These are phyloP conservation scores for Castanea mollissima DNA, from an alignment of 306 rosid species.

Conservation along the genomic window DNA sequence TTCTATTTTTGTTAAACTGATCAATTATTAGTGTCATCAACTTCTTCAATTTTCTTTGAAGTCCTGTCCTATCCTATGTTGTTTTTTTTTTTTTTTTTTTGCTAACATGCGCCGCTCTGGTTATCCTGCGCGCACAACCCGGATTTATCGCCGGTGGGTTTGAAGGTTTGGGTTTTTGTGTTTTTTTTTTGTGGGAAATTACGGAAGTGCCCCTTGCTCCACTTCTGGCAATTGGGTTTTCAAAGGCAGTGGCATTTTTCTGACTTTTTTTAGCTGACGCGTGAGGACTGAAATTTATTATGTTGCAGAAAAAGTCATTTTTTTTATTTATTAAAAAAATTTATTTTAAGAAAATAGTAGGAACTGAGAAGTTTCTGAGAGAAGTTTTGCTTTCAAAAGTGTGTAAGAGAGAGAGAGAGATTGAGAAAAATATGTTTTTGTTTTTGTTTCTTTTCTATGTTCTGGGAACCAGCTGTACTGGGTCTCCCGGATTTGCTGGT, in stretches of 20 bases:
- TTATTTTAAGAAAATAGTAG: neutral
- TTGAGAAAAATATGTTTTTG: neutral
- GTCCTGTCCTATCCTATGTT: no score
- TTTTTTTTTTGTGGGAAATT: neutral
- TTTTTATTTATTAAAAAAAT: neutral
- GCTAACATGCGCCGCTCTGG: conserved; percentile 29
- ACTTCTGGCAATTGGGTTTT: neutral
- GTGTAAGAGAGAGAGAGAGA: neutral
- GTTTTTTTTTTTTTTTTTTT: neutral
- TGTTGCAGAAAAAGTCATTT: neutral
- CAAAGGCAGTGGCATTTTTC: conserved; percentile 17
- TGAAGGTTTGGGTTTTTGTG: neutral
- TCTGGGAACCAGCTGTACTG: conserved; percentile 30
- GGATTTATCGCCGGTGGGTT: neutral
- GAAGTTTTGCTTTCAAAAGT: neutral
- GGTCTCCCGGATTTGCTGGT: conserved; percentile 10
- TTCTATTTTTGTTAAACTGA: neutral
- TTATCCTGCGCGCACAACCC: neutral
- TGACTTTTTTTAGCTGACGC: conserved; percentile 9
- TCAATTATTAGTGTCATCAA: conserved; percentile 6
- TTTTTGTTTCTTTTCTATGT: conserved; percentile 15
- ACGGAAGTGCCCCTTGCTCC: conserved; percentile 35
- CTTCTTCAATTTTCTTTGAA: neutral
- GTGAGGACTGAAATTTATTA: neutral
- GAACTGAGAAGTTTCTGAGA: conserved; percentile 11